Conservation (phyloP, 371 early-diverging fungal species). For the Lichtheimia ramosa region DNA sequence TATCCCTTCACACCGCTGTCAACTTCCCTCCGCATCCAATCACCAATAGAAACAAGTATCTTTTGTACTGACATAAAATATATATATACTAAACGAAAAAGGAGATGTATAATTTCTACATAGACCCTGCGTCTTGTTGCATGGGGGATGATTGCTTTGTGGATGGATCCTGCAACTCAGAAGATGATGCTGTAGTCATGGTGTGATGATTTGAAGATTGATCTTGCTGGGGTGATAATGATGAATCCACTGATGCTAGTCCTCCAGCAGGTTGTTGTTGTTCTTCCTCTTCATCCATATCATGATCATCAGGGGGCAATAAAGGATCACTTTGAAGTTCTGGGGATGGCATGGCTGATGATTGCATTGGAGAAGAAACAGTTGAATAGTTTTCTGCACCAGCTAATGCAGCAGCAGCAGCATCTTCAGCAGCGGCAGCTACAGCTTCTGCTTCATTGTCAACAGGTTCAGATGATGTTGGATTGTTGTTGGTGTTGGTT, state of each 20-base stretch:
- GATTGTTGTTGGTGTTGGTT: neutral
- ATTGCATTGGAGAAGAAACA: slow-evolving; percentile 6
- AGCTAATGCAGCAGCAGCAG: neutral
- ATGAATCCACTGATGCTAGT: neutral
- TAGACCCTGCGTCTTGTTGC: too few relatives aligned
- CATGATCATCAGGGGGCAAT: neutral
- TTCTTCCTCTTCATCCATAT: neutral
- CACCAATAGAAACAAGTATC: too few relatives aligned
- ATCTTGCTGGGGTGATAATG: neutral
- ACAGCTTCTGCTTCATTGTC: neutral
- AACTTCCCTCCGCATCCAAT: too few relatives aligned
- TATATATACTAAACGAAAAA: too few relatives aligned
- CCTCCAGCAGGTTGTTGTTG: neutral
- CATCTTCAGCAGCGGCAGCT: slow-evolving; percentile 8
- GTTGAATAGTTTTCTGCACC: neutral
- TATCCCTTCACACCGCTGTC: too few relatives aligned
- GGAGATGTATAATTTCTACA: too few relatives aligned
- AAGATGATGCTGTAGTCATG: too few relatives aligned
- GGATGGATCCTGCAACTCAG: too few relatives aligned
- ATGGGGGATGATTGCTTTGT: too few relatives aligned
- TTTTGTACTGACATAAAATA: too few relatives aligned
- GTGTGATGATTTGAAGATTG: neutral
- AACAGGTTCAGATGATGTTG: neutral
- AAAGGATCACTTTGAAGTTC: slow-evolving; percentile 7
- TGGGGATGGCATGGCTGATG: neutral